Evolutionary conservation across 148 eudicot genomes (phyloP), one percentile per base, ranked within the genome.

Genomic region (Salicornia ramosissima): DNA sequence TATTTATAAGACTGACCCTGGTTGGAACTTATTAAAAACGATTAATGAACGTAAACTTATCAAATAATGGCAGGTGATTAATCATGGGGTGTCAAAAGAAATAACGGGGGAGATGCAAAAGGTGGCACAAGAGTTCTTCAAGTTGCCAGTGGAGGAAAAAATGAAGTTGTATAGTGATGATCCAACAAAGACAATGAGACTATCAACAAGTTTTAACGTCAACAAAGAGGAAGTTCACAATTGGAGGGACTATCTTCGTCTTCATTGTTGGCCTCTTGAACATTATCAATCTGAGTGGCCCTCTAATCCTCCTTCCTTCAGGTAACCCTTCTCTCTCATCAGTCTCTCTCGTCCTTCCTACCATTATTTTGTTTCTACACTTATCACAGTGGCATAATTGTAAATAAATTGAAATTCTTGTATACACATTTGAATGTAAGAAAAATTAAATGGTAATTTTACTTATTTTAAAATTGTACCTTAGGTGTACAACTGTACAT

Each of bases 201-300:
- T 93, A 26, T 88, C 94, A 0, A 90, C 98, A 0, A 93, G 98
- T 54, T 93, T 91, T 67, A 93, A 93, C 52, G 85, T 84, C 9
- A 83, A 77, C 25, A 93, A 90, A 75, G 98, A 93, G 58, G 69
- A 78, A 13, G 80, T 93, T 16, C 95, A 93, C 25, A 93, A 93
- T 62, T 93, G 98, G 98, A 86, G 96, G 43, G 98, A 90, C 59
- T 93, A 88, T 75, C 87, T 93, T 34, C 74, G 98, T 43, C 95
- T 93, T 40, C 96, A 93, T 79, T 93, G 98, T 62, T 73, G 90
- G 83, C 98, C 98, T 62, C 75, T 90, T 69, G 80, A 90, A 0
- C 66, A 84, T 33, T 90, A 78, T 62, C 73, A 75, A 0, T 79
- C 83, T 0, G 84, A 93, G 21, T 93, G 98, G 98, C 98, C 98